Conservation (phyloP, 2,329 filamentous ascomycete species). For the Clarireedia hainanense region DNA sequence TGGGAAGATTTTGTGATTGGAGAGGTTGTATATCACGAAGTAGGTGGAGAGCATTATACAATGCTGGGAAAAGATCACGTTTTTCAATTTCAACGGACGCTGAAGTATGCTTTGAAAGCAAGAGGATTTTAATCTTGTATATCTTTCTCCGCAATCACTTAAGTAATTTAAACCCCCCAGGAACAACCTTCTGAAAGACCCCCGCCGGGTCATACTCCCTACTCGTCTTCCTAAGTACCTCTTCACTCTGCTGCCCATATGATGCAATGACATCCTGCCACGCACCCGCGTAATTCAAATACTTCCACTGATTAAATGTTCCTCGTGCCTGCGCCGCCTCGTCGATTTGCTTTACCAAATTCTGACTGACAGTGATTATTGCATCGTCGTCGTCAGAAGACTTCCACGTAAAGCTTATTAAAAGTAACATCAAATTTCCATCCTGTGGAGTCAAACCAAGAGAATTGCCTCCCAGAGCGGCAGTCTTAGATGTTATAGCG, state of each 20-base stretch:
- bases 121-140: too few relatives aligned
- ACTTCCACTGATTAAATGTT: background rate
- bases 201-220: conserved; percentile 18
- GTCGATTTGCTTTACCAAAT: background rate
- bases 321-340: background rate
- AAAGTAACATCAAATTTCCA: background rate
- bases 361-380: background rate
- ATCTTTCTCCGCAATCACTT: conserved; percentile 25
- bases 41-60: background rate
- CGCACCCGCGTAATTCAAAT: background rate
- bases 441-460: background rate
- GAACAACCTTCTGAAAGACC: conserved; percentile 8
- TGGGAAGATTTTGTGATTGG: background rate
- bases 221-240: background rate
- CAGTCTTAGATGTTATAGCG: background rate
- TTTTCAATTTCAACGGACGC: background rate
- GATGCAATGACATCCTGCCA: background rate
- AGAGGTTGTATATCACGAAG: background rate
- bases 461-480: background rate
- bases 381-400: background rate
- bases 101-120: too few relatives aligned
- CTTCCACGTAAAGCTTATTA: background rate
- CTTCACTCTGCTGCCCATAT: background rate
- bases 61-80: background rate
- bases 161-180: conserved; percentile 24